Base-by-base conservation (phyloP, 106 monocot genomes). In the Iris macrosiphon region DNA sequence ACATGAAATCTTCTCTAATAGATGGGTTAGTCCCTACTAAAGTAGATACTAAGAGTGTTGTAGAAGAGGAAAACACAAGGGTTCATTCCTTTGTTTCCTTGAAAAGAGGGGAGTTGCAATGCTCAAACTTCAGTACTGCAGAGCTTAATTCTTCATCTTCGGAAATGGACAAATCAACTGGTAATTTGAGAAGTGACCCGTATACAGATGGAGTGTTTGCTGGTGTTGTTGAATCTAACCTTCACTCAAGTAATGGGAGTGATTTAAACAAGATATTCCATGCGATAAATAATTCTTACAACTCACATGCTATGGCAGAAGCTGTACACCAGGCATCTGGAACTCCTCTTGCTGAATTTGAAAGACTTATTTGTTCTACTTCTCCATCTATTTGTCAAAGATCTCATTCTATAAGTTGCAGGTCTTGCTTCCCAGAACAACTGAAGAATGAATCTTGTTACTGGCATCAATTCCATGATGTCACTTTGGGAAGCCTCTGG, bases 401-500 rank as follows among this genome's bases (percentile, higher is more conserved):
- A 22, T 28, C 32, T 38, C 60, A 37, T 7, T 31, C 59, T 43
- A 38, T 18, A 15, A 57, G 31, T n/a, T 71, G 64, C 59, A 62
- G 33, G 35, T 34, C 20, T 25, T 83, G 79, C 43, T 45, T 23
- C 16, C 44, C 33, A 39, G 55, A 61, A 57, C 55, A 71, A 42
- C 12, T 57, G 15, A 37, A 27, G 24, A 33, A 31, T 18, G 10
- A 62, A 37, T 65, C 57, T 7, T 25, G 73, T 43, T 72, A 63
- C 47, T 38, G 18, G 12, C 75, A 75, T 63, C 72, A 76, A 49
- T 60, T 62, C 45, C 50, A 74, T 52, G 48, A 67, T 16, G 37
- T 79, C 31, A 68, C 84, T 51, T 55, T 94, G 63, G 66, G 20
- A 53, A 70, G 62, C 33, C 34, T 94, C 7, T 94, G 94, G 94